phyloP scores from a whole-genome alignment of 192 early-diverging fungal species.

The Coemansia javaensis region DNA sequence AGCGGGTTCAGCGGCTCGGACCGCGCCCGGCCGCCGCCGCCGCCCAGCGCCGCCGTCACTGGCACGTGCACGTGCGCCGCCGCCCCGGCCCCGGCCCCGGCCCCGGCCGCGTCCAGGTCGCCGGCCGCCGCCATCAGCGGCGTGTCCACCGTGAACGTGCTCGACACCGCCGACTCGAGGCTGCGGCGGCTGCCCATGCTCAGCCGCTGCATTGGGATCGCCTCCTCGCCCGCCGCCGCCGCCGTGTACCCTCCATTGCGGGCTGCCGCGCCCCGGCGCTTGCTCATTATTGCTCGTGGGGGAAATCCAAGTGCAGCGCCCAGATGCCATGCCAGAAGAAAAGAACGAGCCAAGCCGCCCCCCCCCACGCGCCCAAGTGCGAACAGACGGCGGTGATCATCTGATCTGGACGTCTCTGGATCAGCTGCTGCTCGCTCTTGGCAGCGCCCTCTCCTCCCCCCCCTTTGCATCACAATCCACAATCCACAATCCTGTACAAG shows the following conservation, averaged over 20 bases:
- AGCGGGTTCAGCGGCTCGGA: constrained; percentile 42
- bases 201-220: constrained; percentile 40
- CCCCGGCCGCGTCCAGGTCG: constrained; percentile 19
- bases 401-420: no score
- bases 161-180: constrained; percentile 13
- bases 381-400: no score
- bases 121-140: constrained; percentile 34
- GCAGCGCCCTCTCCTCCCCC: no score
- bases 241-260: constrained; percentile 8
- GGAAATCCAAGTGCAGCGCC: no score
- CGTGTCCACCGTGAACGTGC: constrained; percentile 40
- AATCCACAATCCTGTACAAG: no score
- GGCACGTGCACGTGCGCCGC: no score
- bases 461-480: no score
- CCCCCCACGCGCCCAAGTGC: no score
- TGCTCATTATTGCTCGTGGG: no score
- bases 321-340: no score
- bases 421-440: no score
- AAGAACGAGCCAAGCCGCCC: no score
- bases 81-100: background rate
- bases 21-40: constrained; percentile 11
- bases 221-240: constrained; percentile 7
- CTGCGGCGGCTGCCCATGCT: constrained; percentile 15
- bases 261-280: constrained; percentile 13
- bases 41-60: background rate